Percentiles rank a stretch among this genome's conserved stretches.
phyloP scores from a whole-genome alignment of 768 basidiomycete genomes.

The Rhodotorula sphaerocarpa region DNA sequence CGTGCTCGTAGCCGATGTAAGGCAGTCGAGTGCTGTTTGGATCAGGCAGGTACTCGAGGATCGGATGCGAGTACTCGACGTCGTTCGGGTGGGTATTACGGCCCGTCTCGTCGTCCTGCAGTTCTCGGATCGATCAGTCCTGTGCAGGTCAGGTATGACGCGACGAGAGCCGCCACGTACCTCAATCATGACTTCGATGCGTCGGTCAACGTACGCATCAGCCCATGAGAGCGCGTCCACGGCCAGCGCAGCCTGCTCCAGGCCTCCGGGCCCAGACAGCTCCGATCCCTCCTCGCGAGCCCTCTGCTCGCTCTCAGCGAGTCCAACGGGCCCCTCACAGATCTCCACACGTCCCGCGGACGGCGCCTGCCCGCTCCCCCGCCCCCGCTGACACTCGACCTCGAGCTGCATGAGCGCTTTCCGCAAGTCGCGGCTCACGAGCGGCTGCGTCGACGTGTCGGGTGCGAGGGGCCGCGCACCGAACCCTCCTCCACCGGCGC shows the following conservation, averaged over 20 bases:
- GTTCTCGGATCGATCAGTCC: background rate
- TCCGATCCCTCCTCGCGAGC: no score
- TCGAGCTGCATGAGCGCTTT: slow-evolving; percentile 59
- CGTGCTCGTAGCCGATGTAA: slow-evolving; percentile 52
- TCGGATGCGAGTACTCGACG: background rate
- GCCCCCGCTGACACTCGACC: slow-evolving; percentile 40
- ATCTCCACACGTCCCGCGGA: slow-evolving; percentile 8
- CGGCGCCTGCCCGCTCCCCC: background rate
- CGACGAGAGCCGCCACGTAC: background rate
- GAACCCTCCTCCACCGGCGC: slow-evolving; percentile 28
- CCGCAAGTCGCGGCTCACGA: slow-evolving; percentile 55
- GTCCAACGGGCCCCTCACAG: slow-evolving; percentile 1
- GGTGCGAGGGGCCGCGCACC: slow-evolving; percentile 41
- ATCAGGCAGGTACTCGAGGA: slow-evolving; percentile 9
- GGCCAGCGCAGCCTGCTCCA: background rate
- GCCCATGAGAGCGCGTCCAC: slow-evolving; percentile 14
- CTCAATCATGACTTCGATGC: slow-evolving; percentile 4
- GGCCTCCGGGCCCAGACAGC: background rate
- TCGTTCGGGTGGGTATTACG: slow-evolving; percentile 37
- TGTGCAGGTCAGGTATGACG: no score
- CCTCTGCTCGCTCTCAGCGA: no score
- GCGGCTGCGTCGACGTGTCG: slow-evolving; percentile 41
- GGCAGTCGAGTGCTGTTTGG: slow-evolving; percentile 38
- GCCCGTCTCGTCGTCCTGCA: slow-evolving; percentile 56
- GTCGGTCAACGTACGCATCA: slow-evolving; percentile 15